phyloP scores from a whole-genome alignment of 805 yeast genomes.

The Lipomyces japonicus region DNA sequence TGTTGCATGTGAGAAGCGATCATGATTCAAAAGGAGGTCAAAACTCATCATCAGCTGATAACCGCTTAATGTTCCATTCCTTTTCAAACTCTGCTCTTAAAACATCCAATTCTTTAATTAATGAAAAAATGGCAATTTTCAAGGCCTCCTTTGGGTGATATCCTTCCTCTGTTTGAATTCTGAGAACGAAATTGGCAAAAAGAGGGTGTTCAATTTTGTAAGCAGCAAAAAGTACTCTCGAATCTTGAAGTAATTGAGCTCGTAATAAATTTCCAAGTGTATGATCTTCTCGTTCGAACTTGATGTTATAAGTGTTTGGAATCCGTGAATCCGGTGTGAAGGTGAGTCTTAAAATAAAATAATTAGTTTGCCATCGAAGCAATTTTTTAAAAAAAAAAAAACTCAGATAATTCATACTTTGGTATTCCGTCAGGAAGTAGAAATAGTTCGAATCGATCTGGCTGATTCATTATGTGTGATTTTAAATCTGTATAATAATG shows the following conservation, averaged over 20 bases:
- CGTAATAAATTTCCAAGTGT: conserved; percentile 88
- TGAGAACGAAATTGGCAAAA: conserved; percentile 89
- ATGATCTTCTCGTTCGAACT: conserved; percentile 96
- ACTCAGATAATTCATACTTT: conserved; percentile 51
- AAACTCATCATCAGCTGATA: conserved; percentile 35
- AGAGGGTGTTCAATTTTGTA: conserved; percentile 97
- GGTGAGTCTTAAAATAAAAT: conserved; percentile 50
- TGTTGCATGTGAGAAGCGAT: too few relatives aligned
- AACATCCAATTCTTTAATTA: conserved; percentile 73
- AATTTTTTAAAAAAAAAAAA: neutral
- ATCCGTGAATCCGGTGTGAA: conserved; percentile 92
- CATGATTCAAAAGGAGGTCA: too few relatives aligned
- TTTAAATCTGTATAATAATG: neutral
- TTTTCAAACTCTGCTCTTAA: conserved; percentile 75
- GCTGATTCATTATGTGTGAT: conserved; percentile 75
- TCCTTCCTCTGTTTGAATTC: conserved; percentile 95
- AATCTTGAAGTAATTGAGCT: conserved; percentile 72
- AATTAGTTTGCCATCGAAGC: conserved; percentile 15
- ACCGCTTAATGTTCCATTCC: conserved; percentile 88
- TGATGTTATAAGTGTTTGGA: conserved; percentile 89
- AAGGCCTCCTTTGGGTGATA: conserved; percentile 88
- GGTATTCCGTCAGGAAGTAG: conserved; percentile 96
- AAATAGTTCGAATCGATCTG: conserved; percentile 96
- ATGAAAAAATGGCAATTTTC: conserved; percentile 78
- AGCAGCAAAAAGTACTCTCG: conserved; percentile 90